Evolutionary conservation across 202 grass and related monocot species (phyloP), one percentile per base, ranked within the genome.

Genomic region (Hordeum pubiflorum): DNA sequence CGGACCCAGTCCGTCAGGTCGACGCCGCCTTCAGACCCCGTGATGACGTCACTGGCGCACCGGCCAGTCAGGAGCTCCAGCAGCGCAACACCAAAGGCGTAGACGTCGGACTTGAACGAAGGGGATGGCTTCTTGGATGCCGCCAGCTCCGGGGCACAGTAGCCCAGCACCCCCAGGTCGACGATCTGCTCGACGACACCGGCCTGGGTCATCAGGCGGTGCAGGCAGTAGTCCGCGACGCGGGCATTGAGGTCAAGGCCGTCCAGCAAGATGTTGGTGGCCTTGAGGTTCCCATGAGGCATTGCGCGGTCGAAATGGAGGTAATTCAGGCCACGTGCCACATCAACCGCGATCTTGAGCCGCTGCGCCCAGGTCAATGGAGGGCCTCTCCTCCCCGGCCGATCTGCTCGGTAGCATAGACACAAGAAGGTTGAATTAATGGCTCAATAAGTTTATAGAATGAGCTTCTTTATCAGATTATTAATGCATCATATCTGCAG

Each of bases 201-300:
- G 0, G 96, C 83, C 36, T 95, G 96, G 22, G 90, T 99, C 92
- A 96, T 99, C 73, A 99, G 75, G 15, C 96, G 96, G 75, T 99
- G 96, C n/a, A 99, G 66, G 78, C 90, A 99, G 77, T 99, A 99
- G 85, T 99, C 96, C 0, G 90, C 86, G 0, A 99, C 87, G 0
- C 96, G 87, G 0, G 96, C 96, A 6, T 93, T 99, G 7, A 99
- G 92, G 67, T 99, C 92, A 21, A 99, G 89, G 2, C 96, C 96
- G 1, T 99, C 96, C 17, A 99, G 72, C 50, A 99, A 31, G 76
- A 99, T 87, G 75, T 99, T 99, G 27, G 87, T 90, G 38, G 96
- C 92, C 87, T 99, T 99, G 59, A 99, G 89, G 75, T 99, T 99
- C 31, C 96, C 96, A 2, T 99, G 96, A 22, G 96, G 96, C 79